These are phyloP conservation scores for Oryza brachyantha DNA, from an alignment of 176 grass and related monocot species.

Conservation along the genomic window DNA sequence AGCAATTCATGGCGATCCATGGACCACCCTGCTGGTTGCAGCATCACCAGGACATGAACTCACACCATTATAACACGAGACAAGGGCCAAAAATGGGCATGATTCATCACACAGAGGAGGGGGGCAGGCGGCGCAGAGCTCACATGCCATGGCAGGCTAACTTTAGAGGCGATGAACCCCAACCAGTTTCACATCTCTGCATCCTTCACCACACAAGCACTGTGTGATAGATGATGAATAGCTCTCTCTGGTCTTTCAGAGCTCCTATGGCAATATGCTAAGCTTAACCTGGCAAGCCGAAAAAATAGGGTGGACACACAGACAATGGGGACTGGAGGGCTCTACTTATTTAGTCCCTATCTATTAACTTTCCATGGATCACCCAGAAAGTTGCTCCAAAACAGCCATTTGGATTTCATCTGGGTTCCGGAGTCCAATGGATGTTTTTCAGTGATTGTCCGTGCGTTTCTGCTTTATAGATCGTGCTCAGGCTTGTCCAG, in stretches of 20 bases:
- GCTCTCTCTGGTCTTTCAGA: not conserved
- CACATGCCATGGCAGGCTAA: conserved; percentile 35
- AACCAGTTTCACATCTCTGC: not conserved
- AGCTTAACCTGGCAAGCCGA: not conserved
- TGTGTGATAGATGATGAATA: not conserved
- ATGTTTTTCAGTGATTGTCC: not conserved
- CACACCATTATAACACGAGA: conserved; percentile 4
- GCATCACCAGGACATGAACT: not conserved
- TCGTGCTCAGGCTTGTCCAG: conserved; percentile 53
- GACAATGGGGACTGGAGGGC: not conserved
- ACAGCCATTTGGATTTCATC: not conserved
- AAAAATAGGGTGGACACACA: conserved; percentile 11
- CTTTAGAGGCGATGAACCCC: not conserved
- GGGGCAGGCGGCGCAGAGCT: conserved; percentile 12
- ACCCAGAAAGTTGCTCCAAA: not conserved
- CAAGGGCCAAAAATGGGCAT: conserved; percentile 2
- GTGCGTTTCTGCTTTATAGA: not conserved
- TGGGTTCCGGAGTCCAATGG: not conserved
- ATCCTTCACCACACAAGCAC: conserved; percentile 1
- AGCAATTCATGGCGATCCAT: conserved; percentile 9
- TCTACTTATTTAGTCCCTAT: conserved; percentile 41
- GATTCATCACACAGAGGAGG: not conserved
- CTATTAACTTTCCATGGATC: conserved; percentile 19
- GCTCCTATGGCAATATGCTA: not conserved
- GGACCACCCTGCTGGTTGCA: conserved; percentile 4